phyloP scores from a whole-genome alignment of 1,284 basidiomycete species.

The Naganishia sp. region DNA sequence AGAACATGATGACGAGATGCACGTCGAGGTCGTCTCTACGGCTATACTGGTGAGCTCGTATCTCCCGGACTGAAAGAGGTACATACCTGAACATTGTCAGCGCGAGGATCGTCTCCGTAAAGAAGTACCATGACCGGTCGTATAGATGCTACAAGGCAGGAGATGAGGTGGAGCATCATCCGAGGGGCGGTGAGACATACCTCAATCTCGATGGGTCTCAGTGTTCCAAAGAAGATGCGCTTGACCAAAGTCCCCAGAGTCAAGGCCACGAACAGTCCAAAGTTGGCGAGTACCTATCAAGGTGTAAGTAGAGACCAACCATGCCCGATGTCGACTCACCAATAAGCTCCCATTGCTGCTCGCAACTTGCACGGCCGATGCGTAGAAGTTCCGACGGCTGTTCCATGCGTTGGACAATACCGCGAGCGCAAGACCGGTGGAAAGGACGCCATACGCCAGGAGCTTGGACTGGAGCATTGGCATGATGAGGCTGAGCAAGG shows the following conservation, averaged over 20 bases:
- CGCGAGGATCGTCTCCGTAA: slow-evolving; percentile 91
- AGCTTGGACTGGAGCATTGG: slow-evolving; percentile 46
- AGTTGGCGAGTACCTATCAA: slow-evolving; percentile 87
- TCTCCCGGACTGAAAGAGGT: slow-evolving; percentile 1
- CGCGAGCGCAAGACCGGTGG: slow-evolving; percentile 67
- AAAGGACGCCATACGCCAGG: slow-evolving; percentile 68
- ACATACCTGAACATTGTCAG: slow-evolving; percentile 85
- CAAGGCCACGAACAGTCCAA: slow-evolving; percentile 75
- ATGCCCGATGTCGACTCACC: slow-evolving; percentile 58
- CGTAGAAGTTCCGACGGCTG: slow-evolving; percentile 79
- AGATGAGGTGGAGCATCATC: slow-evolving; percentile 2
- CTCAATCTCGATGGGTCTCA: slow-evolving; percentile 89
- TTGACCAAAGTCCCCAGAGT: slow-evolving; percentile 76
- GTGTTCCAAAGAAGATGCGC: slow-evolving; percentile 84
- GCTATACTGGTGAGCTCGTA: background rate
- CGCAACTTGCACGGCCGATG: slow-evolving; percentile 86
- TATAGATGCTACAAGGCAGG: slow-evolving; percentile 70
- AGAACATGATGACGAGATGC: slow-evolving; percentile 89
- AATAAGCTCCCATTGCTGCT: slow-evolving; percentile 85
- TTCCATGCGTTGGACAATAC: slow-evolving; percentile 77
- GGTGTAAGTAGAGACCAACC: background rate
- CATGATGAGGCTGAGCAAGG: slow-evolving; percentile 2
- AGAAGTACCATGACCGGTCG: slow-evolving; percentile 94
- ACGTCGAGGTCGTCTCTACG: slow-evolving; percentile 77
- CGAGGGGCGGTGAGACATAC: slow-evolving; percentile 56